These are phyloP conservation scores for Aspergillaceae sp. DNA, from an alignment of 2,329 filamentous ascomycete species.

Conservation along the genomic window DNA sequence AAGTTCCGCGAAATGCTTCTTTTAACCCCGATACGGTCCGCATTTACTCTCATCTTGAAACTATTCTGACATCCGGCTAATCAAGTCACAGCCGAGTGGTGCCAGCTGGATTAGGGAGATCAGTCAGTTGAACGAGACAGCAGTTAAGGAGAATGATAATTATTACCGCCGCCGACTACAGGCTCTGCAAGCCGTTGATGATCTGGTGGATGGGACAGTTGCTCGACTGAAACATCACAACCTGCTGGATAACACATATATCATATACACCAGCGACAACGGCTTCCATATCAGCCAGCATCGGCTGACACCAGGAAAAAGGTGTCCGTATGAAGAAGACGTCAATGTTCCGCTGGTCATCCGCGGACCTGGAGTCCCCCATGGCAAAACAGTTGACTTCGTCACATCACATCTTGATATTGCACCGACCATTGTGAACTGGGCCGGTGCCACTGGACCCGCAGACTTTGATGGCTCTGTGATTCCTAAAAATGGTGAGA, in stretches of 20 bases:
- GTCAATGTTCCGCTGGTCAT: constrained; percentile 50
- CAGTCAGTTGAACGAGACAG: constrained; percentile 32
- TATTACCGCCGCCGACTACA: constrained; percentile 42
- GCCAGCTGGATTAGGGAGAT: constrained; percentile 37
- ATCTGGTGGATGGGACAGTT: constrained; percentile 39
- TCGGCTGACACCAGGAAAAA: constrained; percentile 47
- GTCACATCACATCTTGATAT: constrained; percentile 54
- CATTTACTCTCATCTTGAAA: too few relatives aligned
- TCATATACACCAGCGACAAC: constrained; percentile 52
- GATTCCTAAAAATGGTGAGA: constrained; percentile 25
- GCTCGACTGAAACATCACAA: constrained; percentile 26
- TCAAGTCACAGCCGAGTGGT: constrained; percentile 21
- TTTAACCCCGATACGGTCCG: too few relatives aligned
- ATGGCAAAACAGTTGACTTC: constrained; percentile 29
- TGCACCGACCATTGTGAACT: constrained; percentile 47
- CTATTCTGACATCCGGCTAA: too few relatives aligned
- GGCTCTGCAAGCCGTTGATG: constrained; percentile 44
- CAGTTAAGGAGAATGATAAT: constrained; percentile 42
- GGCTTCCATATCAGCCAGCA: constrained; percentile 52
- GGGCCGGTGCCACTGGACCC: constrained; percentile 25
- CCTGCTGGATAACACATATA: constrained; percentile 42
- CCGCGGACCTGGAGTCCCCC: constrained; percentile 45
- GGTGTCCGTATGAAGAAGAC: constrained; percentile 48
- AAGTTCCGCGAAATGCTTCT: too few relatives aligned
- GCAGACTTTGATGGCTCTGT: constrained; percentile 47